phyloP scores from a whole-genome alignment of 164 flowering plant species.

The Vitis amurensis region DNA sequence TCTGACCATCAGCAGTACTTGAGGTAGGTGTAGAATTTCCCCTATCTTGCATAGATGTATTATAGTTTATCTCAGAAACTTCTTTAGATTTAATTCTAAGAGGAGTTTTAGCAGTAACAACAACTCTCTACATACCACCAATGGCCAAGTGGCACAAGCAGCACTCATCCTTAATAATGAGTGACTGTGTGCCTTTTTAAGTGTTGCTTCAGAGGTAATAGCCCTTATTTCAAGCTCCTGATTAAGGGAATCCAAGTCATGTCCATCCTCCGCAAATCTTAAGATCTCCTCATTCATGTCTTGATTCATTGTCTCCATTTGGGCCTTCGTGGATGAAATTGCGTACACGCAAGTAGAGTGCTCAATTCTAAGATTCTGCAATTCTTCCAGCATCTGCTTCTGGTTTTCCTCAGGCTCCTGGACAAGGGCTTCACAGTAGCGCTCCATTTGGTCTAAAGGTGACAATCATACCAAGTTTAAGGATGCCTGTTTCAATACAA shows the following conservation, averaged over 20 bases:
- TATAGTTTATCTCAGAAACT: not conserved
- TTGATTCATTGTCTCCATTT: slow-evolving; percentile 69
- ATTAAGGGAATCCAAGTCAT: slow-evolving; percentile 52
- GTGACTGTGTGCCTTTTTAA: slow-evolving; percentile 50
- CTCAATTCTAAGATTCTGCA: slow-evolving; percentile 78
- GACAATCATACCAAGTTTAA: too few relatives aligned
- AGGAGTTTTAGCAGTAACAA: too few relatives aligned
- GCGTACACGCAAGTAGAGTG: slow-evolving; percentile 74
- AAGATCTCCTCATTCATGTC: slow-evolving; percentile 59
- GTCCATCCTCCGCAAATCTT: slow-evolving; percentile 55
- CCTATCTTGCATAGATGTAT: slow-evolving; percentile 8
- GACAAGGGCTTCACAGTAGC: slow-evolving; percentile 88
- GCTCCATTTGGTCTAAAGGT: slow-evolving; percentile 81
- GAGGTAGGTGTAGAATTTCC: slow-evolving; percentile 6
- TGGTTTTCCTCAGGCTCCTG: slow-evolving; percentile 95
- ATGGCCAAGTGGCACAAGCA: too few relatives aligned
- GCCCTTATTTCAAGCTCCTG: slow-evolving; percentile 86
- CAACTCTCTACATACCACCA: too few relatives aligned
- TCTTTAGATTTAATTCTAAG: slow-evolving; percentile 1
- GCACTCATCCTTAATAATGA: too few relatives aligned
- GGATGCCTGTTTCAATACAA: too few relatives aligned
- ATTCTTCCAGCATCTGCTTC: slow-evolving; percentile 76
- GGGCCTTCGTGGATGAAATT: slow-evolving; percentile 57
- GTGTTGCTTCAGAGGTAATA: slow-evolving; percentile 70
- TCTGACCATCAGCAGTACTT: slow-evolving; percentile 5